phyloP scores from a whole-genome alignment of 1,139 yeast genomes.

The Wickerhamomyces sp. region DNA sequence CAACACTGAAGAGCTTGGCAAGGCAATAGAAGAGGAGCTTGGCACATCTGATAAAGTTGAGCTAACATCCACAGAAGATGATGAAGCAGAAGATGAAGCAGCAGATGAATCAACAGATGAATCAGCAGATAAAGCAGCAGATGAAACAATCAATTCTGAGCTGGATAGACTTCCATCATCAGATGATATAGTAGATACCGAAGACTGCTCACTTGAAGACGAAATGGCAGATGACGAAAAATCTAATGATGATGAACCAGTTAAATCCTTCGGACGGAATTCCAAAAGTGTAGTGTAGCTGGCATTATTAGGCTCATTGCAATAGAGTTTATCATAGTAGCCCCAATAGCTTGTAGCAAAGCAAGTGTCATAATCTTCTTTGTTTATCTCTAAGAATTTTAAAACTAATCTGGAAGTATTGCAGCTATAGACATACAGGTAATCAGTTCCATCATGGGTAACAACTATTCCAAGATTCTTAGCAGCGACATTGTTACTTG shows the following conservation, averaged over 20 bases:
- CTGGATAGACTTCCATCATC: not conserved
- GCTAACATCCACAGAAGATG: conserved; percentile 2
- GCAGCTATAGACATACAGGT: conserved; percentile 10
- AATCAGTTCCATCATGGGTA: conserved; percentile 7
- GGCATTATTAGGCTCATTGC: conserved; percentile 14
- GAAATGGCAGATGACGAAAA: not conserved
- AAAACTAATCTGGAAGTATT: not conserved
- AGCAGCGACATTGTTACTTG: not conserved
- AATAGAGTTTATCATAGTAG: conserved; percentile 1
- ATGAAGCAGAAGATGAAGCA: not conserved
- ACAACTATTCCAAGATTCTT: conserved; percentile 6
- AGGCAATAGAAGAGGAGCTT: conserved; percentile 1
- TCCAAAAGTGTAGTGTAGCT: conserved; percentile 10
- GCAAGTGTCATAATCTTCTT: conserved; percentile 8
- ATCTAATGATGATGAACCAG: conserved; percentile 8
- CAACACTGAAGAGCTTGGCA: conserved; percentile 5
- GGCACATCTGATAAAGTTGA: not conserved
- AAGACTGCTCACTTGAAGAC: not conserved
- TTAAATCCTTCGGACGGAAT: conserved; percentile 22
- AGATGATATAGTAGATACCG: not conserved
- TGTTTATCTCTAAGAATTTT: not conserved
- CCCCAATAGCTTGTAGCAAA: conserved; percentile 2
- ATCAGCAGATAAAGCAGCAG: conserved; percentile 5
- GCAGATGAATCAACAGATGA: conserved; percentile 1
- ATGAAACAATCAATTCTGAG: not conserved